Evolutionary conservation across 257 asterid genomes (phyloP), one percentile per base, ranked within the genome.

Genomic region (Ophiorrhiza pumila): DNA sequence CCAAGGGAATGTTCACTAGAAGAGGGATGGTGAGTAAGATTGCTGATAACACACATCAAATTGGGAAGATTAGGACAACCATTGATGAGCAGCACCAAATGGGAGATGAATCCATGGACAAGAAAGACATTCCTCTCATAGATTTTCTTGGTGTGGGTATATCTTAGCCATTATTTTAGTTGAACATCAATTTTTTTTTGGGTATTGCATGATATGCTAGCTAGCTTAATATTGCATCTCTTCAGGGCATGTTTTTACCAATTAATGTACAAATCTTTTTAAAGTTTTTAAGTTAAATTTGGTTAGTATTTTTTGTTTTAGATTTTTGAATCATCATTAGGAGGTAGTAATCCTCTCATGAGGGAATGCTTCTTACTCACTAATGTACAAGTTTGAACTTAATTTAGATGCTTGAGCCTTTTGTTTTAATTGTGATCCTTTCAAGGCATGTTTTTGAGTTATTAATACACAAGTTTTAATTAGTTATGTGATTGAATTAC

Each of bases 141-240:
- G 98, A 93, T 85, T 93, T 93, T 85, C 98, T 93, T 80, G 98
- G 98, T 53, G 97, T 93, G 62, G 98, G 97, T 43, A 85, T 81
- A 42, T 86, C 96, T 69, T 87, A 93, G 73, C 81, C 83, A 84
- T 76, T 65, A 67, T 62, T 43, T n/a, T n/a, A n/a, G 7, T 56
- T 43, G 5, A 23, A 66, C 72, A 71, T 57, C 71, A 37, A 52
- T 67, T 62, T 68, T 37, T 35, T 5, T 76, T 62, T 17, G 12
- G 49, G 23, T 67, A 25, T 25, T 56, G 62, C 62, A n/a, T n/a
- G n/a, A n/a, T n/a, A 56, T 25, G 25, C 14, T 45, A 47, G 20
- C 25, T 15, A 43, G n/a, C 34, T 60, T 49, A 45, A 52, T n/a
- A 7, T n/a, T 69, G 49, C 64, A 35, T 69, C 17, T 20, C 12